Conservation (phyloP, 805 yeast genomes). For the Grigorovia yakushimaensis region DNA sequence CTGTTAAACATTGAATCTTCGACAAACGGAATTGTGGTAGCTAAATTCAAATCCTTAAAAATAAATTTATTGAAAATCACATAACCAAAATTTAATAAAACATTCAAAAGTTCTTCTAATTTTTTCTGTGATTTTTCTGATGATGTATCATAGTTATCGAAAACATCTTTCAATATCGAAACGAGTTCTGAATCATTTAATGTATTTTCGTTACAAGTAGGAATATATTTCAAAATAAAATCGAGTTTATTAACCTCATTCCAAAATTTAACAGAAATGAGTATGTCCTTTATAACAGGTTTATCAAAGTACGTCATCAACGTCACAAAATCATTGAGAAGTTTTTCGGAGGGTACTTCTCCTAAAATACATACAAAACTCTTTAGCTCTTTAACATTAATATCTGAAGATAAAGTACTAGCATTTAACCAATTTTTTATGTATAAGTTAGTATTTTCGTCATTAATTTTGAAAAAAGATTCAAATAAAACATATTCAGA, state of each 20-base stretch:
- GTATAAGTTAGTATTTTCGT: not conserved
- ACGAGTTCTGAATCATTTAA: no score
- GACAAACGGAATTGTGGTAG: not conserved
- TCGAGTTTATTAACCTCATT: no score
- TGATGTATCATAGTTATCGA: no score
- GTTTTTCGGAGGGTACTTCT: not conserved
- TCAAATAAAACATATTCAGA: not conserved
- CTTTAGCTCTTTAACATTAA: not conserved
- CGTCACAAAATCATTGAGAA: slow-evolving; percentile 4
- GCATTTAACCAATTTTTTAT: not conserved
- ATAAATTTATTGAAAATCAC: not conserved
- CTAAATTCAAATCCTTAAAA: not conserved
- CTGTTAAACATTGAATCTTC: not conserved
- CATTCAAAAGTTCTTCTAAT: not conserved
- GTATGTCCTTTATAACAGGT: no score
- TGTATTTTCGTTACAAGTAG: no score
- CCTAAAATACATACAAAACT: not conserved
- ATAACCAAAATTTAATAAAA: no score
- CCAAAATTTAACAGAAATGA: no score
- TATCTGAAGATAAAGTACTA: not conserved
- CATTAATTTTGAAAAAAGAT: not conserved
- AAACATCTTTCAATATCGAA: no score
- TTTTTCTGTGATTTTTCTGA: no score
- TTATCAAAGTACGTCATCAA: slow-evolving; percentile 7
- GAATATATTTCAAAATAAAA: no score